These are phyloP conservation scores for Leccinum pachyderme DNA, from an alignment of 1,284 basidiomycete genomes.

Conservation along the genomic window DNA sequence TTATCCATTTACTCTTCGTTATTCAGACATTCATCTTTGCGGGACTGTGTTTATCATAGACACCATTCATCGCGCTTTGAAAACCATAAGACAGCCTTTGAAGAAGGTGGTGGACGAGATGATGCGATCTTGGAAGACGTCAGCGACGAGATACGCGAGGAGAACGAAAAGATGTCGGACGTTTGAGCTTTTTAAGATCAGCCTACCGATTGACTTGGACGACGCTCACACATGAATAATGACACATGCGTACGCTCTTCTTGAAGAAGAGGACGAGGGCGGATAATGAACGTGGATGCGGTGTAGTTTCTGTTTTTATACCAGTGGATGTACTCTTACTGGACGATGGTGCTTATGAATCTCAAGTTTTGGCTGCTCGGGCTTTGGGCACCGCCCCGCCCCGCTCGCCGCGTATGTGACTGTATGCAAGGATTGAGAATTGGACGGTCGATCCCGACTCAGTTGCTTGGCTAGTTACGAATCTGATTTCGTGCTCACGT, in stretches of 20 bases:
- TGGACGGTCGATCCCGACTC: background rate
- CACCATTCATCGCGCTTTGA: slow-evolving; percentile 84
- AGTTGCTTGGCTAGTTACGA: background rate
- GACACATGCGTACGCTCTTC: background rate
- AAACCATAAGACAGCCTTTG: slow-evolving; percentile 75
- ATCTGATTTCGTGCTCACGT: background rate
- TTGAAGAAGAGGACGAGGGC: background rate
- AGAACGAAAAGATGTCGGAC: background rate
- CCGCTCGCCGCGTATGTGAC: background rate
- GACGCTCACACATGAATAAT: background rate
- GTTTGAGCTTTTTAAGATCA: background rate
- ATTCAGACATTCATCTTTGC: background rate
- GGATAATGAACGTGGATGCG: background rate
- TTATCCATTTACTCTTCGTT: slow-evolving; percentile 11
- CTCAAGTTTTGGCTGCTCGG: background rate
- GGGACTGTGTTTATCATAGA: slow-evolving; percentile 33
- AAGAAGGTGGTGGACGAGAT: slow-evolving; percentile 66
- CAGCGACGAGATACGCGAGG: background rate
- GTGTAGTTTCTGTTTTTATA: background rate
- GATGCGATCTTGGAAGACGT: slow-evolving; percentile 33
- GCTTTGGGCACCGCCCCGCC: background rate
- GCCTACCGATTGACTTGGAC: background rate
- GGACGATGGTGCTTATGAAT: background rate
- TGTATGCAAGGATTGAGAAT: background rate
- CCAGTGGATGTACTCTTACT: background rate